A percentile compares a stretch with the other conserved stretches of the same genome.
Evolutionary conservation across 495 filamentous ascomycete genomes (phyloP).

Genomic region (Xylaria cubensis): DNA sequence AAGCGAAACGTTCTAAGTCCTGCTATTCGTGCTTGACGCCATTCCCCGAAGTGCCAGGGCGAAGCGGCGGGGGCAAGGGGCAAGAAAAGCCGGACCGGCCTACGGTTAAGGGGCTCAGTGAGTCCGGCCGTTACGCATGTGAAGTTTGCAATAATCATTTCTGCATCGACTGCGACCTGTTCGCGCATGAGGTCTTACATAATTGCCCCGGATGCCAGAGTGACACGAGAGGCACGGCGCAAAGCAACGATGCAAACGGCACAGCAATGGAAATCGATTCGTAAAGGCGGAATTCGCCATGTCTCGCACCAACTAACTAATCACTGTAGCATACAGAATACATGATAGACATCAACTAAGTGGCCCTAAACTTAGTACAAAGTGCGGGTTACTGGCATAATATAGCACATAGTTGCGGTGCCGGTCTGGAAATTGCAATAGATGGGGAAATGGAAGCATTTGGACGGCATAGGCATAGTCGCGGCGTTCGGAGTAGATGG

Average conservation of each 20-base stretch:
- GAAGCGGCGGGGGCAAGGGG: slow-evolving; percentile 34
- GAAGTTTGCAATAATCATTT: slow-evolving; percentile 85
- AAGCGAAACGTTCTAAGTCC: slow-evolving; percentile 58
- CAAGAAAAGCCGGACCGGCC: slow-evolving; percentile 52
- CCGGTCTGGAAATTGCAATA: background rate
- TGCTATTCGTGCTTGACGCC: slow-evolving; percentile 62
- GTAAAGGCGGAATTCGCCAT: slow-evolving; percentile 13
- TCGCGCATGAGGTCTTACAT: slow-evolving; percentile 89
- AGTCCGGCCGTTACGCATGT: slow-evolving; percentile 88
- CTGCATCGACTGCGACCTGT: slow-evolving; percentile 97
- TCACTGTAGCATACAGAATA: background rate
- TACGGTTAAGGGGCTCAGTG: slow-evolving; percentile 71
- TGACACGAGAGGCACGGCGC: slow-evolving; percentile 41
- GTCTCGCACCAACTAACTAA: background rate
- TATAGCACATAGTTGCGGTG: background rate
- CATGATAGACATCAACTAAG: background rate
- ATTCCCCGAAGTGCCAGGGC: slow-evolving; percentile 52
- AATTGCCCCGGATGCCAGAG: slow-evolving; percentile 96
- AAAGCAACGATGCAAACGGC: slow-evolving; percentile 23
- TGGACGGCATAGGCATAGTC: slow-evolving; percentile 14
- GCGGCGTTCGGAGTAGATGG: slow-evolving; percentile 10
- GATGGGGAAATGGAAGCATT: slow-evolving; percentile 9
- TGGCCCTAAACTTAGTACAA: too few species aligned
- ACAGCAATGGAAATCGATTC: slow-evolving; percentile 50
- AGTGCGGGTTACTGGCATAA: background rate